phyloP scores from a whole-genome alignment of 768 basidiomycete genomes.

The Boletus rufocinnamomeus region DNA sequence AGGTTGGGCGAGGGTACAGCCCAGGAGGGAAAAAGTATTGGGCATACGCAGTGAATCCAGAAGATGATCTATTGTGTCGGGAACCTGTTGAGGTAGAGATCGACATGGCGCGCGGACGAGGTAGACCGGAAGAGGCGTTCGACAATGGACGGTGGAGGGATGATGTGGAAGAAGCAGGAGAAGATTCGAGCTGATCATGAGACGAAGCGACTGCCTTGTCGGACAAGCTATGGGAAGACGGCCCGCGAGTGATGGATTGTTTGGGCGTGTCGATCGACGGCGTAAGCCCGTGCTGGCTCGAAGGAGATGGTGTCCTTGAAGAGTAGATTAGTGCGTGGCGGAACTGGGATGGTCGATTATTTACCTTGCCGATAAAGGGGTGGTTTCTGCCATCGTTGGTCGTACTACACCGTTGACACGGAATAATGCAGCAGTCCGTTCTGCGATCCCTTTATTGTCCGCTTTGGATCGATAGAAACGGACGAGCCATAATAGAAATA shows the following conservation, averaged over 20 bases:
- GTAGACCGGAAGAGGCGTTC: constrained; percentile 16
- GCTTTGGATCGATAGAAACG: constrained; percentile 43
- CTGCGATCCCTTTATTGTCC: constrained; percentile 37
- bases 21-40: constrained; percentile 21
- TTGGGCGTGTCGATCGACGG: constrained; percentile 54
- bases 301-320: constrained; percentile 24
- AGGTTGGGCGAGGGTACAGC: constrained; percentile 11
- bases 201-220: constrained; percentile 42
- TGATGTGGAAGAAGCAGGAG: constrained; percentile 43
- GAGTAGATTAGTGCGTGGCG: background rate
- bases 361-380: constrained; percentile 15
- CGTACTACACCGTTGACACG: constrained; percentile 6
- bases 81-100: constrained; percentile 17
- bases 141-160: constrained; percentile 12
- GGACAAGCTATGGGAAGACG: constrained; percentile 44
- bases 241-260: constrained; percentile 42
- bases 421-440: constrained; percentile 46
- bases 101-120: constrained; percentile 16
- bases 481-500: constrained; percentile 38
- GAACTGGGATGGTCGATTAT: background rate
- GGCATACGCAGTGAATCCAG: constrained; percentile 41
- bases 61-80: constrained; percentile 38
- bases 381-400: constrained; percentile 8
- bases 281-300: constrained; percentile 46
- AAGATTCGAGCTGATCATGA: constrained; percentile 45